Base-by-base conservation (phyloP, 129 eudicot genomes). In the Glebionis coronaria region DNA sequence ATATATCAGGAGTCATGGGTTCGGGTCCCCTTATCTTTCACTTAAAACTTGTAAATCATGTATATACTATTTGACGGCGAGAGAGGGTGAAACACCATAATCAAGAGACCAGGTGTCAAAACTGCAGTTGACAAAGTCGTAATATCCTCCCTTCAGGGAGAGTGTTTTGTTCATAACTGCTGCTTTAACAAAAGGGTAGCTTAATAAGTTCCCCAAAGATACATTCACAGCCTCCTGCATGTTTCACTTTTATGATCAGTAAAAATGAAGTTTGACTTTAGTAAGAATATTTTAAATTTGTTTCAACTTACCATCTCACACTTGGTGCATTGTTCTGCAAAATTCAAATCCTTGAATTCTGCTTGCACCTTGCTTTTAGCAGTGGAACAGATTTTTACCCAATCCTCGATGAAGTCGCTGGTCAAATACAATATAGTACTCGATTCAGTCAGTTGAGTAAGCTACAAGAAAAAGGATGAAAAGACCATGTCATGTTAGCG, bases 161-260 rank as follows among this genome's bases (percentile, higher is more conserved):
- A 91, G 47, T 35, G 74, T 38, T 20, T 76, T 83, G 60, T 87
- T 87, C 47, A 61, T 12, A 9, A 72, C 83, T 19, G 82, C 96
- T 18, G 76, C 83, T 64, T 86, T 67, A 52, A 87, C 96, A 68
- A 87, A 91, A 38, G 97, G 96, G 68, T 91, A 91, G 3, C 85
- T 82, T 54, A 87, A 59, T 46, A 91, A 61, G 74, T 91, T 91
- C 50, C 80, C 93, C 9, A 91, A 56, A 2, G 97, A 91, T 8
- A 91, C 80, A 76, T 91, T 87, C 76, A 91, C 97, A 15, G 97
- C 95, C 75, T 87, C 97, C 96, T 90, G 73, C 77, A 74, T 47
- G 38, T 13, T 14, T 5, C 9, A 27, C 21, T 5, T 56, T 68
- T 54, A 0, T 23, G 25, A 23, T 23, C 25, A 23, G 25, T 23